Conservation (phyloP, 2,329 filamentous ascomycete species). For the Colletotrichum viniferum region DNA sequence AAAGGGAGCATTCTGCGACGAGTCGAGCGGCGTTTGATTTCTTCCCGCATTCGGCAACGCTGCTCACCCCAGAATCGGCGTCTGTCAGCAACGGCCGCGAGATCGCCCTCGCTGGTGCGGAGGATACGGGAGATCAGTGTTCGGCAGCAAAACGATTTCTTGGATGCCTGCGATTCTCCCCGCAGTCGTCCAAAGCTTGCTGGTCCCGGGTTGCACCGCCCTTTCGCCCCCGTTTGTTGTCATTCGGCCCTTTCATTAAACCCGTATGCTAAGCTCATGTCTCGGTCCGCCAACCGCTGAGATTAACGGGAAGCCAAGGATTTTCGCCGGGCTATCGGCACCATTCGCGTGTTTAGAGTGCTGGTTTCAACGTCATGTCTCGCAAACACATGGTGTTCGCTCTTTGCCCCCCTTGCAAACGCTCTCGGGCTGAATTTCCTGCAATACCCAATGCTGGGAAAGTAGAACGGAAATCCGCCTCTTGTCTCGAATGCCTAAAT, state of each 20-base stretch:
- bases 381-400: neutral
- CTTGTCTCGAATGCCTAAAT: neutral
- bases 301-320: neutral
- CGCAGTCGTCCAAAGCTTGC: neutral
- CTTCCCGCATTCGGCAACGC: neutral
- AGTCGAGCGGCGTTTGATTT: neutral
- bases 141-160: neutral
- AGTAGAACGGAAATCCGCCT: neutral
- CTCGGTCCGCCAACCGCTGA: neutral
- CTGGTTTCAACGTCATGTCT: slow-evolving; percentile 12
- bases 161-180: neutral
- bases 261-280: neutral
- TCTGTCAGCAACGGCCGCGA: neutral
- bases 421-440: neutral
- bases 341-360: neutral
- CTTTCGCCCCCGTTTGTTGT: neutral
- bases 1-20: neutral
- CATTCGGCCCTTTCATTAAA: neutral
- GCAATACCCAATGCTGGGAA: neutral
- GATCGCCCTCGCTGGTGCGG: neutral
- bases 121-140: neutral
- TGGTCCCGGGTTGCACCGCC: neutral
- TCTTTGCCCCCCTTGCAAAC: neutral
- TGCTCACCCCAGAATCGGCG: neutral
- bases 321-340: neutral